Percentiles rank a stretch among this genome's conserved stretches.
Conservation (phyloP, 345 rosid genomes). For the thale cress (Arabidopsis thaliana) region TAIR10.1 NC_003076.8:24231001-24231500, state of each 20-base stretch:
- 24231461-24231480: conserved; percentile 56
- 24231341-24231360: conserved; percentile 50
- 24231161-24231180: conserved; percentile 72
- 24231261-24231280: conserved; percentile 56
- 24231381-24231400: conserved; percentile 52
- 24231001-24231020: conserved; percentile 57
- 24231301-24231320: conserved; percentile 92
- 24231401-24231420: conserved; percentile 53
- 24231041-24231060: conserved; percentile 46
- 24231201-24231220: conserved; percentile 69
- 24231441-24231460: conserved; percentile 56
- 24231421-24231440: conserved; percentile 51
- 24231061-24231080: conserved; percentile 57
- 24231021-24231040: conserved; percentile 48
- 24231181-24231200: conserved; percentile 81
- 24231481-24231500: conserved; percentile 53
- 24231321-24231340: conserved; percentile 79
- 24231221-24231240: conserved; percentile 59
- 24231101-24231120: conserved; percentile 51
- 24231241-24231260: conserved; percentile 61
- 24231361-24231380: conserved; percentile 49
- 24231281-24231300: conserved; percentile 67
- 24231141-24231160: conserved; percentile 60
- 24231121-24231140: conserved; percentile 47
- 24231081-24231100: conserved; percentile 48